A percentile compares a stretch with the other conserved stretches of the same genome.
Evolutionary conservation across 371 early-diverging fungal species (phyloP).

Genomic region (Mortierella sp.): DNA sequence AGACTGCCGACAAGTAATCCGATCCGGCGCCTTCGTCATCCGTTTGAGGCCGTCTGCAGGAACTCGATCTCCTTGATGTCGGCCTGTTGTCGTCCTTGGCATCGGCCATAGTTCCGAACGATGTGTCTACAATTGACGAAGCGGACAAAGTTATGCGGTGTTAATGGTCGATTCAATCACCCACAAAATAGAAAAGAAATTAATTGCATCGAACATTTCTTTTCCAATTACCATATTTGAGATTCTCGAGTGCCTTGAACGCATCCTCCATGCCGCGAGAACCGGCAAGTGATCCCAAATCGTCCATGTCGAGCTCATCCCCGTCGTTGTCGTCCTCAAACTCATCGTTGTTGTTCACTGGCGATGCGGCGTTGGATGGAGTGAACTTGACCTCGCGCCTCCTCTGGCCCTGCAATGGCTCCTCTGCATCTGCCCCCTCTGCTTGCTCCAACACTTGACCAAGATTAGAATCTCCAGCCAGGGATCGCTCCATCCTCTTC

Average conservation of each 20-base stretch:
- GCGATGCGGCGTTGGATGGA: neutral
- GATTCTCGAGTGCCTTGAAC: conserved; percentile 34
- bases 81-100: neutral
- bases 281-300: conserved; percentile 32
- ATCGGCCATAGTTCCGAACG: conserved; percentile 17
- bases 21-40: conserved; percentile 19
- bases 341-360: neutral
- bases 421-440: neutral
- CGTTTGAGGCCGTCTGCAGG: neutral
- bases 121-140: conserved; percentile 21
- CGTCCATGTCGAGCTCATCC: conserved; percentile 22
- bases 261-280: conserved; percentile 42
- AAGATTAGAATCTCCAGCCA: neutral
- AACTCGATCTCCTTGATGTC: neutral
- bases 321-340: neutral
- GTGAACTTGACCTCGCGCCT: conserved; percentile 25
- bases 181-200: neutral
- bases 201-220: neutral
- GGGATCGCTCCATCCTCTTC: conserved; percentile 1
- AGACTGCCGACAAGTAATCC: conserved; percentile 22
- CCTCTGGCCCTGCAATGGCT: neutral
- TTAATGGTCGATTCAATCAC: neutral
- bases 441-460: neutral
- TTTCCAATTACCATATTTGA: conserved; percentile 10
- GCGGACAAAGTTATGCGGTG: neutral